Base-by-base conservation (phyloP, 768 basidiomycete genomes). In the Guyanaporus albipodus region DNA sequence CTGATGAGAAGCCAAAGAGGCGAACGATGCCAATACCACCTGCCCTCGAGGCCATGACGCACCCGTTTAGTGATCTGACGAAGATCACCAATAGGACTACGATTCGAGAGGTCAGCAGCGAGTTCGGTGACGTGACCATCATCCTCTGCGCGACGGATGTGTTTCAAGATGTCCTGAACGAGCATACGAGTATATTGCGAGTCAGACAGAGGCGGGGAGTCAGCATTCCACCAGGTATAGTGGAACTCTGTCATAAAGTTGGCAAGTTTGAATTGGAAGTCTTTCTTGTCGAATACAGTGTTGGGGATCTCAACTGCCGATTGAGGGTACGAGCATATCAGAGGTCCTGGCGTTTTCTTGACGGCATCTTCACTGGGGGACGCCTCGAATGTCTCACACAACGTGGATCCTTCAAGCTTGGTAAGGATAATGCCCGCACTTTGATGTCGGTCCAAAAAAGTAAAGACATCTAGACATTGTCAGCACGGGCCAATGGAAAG, bases 391-490 rank as follows among this genome's bases (percentile, higher is more conserved):
- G 26, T 2, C 39, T 39, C 38, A 12, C 38, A 39, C 23, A 27
- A 4, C 4, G 67, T 65, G 6, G 50, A 36, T 2, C 46, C 33
- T 6, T 51, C 42, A 21, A 38, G 29, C 44, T 58, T 59, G 34
- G 65, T 67, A 22, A 73, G 32, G 14, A 77, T 59, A 5, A 77
- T 27, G 15, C 61, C 73, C 3, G 74, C 71, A 40, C 74, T 74
- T 42, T 76, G 76, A 5, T 59, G 59, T n/a, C 58, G 62, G 18
- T 77, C 61, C 10, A 64, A 64, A 33, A 76, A 56, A 11, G 59
- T 56, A 6, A 72, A 38, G n/a, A 63, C 55, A 44, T 70, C 75
- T 77, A 32, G 0, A 4, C 18, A 22, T 17, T 34, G 12, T 54
- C 14, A 52, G 28, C 11, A 27, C 14, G 17, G 10, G 15, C 18